Percentiles rank a stretch among this genome's conserved stretches.
These are phyloP conservation scores for Lasiodiplodia sp. DNA, from an alignment of 2,329 filamentous ascomycete genomes.

Conservation along the genomic window DNA sequence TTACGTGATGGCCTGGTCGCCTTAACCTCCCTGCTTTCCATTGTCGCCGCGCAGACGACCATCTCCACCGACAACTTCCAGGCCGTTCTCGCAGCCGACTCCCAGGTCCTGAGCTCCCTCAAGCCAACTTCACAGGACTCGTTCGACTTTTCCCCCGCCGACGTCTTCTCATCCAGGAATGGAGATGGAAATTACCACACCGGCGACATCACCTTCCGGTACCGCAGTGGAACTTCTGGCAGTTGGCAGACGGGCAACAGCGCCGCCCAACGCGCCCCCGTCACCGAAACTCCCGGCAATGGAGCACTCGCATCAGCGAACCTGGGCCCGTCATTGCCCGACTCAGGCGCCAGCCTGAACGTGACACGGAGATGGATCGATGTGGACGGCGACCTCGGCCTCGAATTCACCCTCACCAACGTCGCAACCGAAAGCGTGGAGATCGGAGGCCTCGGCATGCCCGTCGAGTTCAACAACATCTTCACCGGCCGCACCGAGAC, in stretches of 20 bases:
- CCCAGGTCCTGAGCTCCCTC: slow-evolving; percentile 17
- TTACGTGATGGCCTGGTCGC: slow-evolving; percentile 1
- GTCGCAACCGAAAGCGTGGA: slow-evolving; percentile 53
- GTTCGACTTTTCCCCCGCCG: slow-evolving; percentile 65
- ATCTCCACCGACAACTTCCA: slow-evolving; percentile 22
- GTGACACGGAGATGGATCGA: slow-evolving; percentile 63
- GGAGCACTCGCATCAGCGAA: slow-evolving; percentile 50
- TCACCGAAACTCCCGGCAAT: slow-evolving; percentile 39
- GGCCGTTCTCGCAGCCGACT: slow-evolving; percentile 8
- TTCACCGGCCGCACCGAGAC: slow-evolving; percentile 60
- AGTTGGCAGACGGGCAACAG: slow-evolving; percentile 60
- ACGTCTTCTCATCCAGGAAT: slow-evolving; percentile 57
- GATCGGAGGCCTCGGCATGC: slow-evolving; percentile 65
- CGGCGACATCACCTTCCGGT: slow-evolving; percentile 65
- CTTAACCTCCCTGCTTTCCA: neutral
- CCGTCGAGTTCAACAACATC: slow-evolving; percentile 69
- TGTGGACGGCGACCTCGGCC: slow-evolving; percentile 57
- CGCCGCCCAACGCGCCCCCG: slow-evolving; percentile 49
- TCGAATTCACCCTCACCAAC: slow-evolving; percentile 62
- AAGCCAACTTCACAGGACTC: neutral
- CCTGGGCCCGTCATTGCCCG: slow-evolving; percentile 53
- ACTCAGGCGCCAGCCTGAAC: slow-evolving; percentile 47
- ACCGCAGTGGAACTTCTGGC: slow-evolving; percentile 50
- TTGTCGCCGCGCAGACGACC: slow-evolving; percentile 4
- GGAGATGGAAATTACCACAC: slow-evolving; percentile 65